Evolutionary conservation across 495 filamentous ascomycete species (phyloP), one percentile per base, ranked within the genome.

Genomic region (Delitschia confertaspora): DNA sequence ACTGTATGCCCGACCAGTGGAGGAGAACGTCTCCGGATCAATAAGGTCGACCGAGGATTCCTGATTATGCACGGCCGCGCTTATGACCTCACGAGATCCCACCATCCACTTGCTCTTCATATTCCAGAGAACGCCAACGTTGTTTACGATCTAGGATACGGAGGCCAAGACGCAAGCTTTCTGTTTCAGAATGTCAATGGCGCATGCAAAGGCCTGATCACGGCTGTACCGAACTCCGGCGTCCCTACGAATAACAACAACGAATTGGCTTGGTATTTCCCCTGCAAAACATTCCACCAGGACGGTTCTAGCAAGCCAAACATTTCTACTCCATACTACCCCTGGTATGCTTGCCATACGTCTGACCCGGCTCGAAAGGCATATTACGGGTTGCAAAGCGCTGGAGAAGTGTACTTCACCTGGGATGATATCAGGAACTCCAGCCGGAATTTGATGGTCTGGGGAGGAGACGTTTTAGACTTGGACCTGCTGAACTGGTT

Each of bases 161-260:
- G 80, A 33, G 93, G 88, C 0, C 70, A 82, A 56, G 93, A 99
- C 62, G 88, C 83, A 33, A 95, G 88, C 57, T 99, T 99, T 62
- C 67, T 96, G 55, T 99, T 99, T 66, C 93, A 99, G 61, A 91
- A 95, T 55, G 93, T 99, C 60, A 99, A 99, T 55, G 93, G 91
- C 13, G 84, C 83, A 39, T 99, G 93, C 73, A 99, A 96, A 64
- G 85, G 75, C 2, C 62, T 96, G 4, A 93, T 99, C 56, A 93
- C 74, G 2, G 64, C 70, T 0, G 74, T 78, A 2, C 64, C 71
- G 2, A 71, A 66, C 16, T 89, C 89, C 2, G 80, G 82, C 54
- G 78, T 99, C 8, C 88, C 88, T 1, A 83, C 80, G 0, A 78
- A 95, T 54, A 64, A 57, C 2, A 68, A 72, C 38, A 76, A 79